phyloP scores from a whole-genome alignment of 108 stramenopile species.

The Parietichytrium sp. region DNA sequence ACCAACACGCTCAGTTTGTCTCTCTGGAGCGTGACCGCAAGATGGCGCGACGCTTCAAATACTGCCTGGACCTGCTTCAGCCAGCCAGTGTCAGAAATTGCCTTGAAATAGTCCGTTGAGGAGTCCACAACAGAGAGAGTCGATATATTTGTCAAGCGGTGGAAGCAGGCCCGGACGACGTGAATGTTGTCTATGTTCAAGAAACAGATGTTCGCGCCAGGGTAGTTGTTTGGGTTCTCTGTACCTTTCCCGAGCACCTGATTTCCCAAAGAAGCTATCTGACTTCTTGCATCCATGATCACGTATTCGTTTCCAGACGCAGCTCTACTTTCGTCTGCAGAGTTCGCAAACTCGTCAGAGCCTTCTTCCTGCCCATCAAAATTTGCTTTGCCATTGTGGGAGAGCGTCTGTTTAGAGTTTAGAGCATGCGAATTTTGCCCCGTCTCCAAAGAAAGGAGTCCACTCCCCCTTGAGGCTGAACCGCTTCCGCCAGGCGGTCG shows the following conservation, averaged over 20 bases:
- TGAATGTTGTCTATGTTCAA: slow-evolving; percentile 59
- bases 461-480: no score
- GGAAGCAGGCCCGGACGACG: slow-evolving; percentile 51
- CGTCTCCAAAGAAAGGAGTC: no score
- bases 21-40: slow-evolving; percentile 29
- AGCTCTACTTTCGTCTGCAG: slow-evolving; percentile 30
- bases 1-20: slow-evolving; percentile 54
- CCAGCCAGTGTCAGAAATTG: slow-evolving; percentile 49
- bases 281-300: slow-evolving; percentile 56
- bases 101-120: slow-evolving; percentile 39
- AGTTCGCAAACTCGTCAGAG: not conserved
- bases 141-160: not conserved
- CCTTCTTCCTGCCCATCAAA: no score
- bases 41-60: slow-evolving; percentile 47
- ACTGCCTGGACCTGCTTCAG: slow-evolving; percentile 50
- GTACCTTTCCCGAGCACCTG: slow-evolving; percentile 55
- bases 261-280: slow-evolving; percentile 54
- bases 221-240: slow-evolving; percentile 47
- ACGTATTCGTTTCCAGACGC: slow-evolving; percentile 34
- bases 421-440: no score
- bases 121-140: not conserved
- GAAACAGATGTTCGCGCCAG: slow-evolving; percentile 46
- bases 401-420: no score
- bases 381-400: no score
- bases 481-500: no score